Percentiles rank a stretch among this genome's conserved stretches.
Evolutionary conservation across 805 yeast genomes (phyloP).

Genomic region (Candida xyloterini): DNA sequence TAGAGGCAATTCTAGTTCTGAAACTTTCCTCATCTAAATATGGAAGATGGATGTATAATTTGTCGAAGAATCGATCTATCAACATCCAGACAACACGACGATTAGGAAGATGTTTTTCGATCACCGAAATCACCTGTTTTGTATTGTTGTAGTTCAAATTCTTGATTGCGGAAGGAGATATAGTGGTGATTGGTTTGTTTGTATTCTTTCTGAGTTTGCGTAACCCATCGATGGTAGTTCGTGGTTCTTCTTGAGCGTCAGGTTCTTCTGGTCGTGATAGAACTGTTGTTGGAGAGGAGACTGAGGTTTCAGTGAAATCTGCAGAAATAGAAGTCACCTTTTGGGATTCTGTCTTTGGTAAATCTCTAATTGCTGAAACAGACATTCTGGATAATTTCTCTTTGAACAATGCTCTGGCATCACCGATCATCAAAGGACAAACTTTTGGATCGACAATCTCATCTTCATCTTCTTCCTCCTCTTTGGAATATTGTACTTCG

Average conservation of each 20-base stretch:
- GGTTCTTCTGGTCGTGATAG: background rate
- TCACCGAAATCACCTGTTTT: slow-evolving; percentile 37
- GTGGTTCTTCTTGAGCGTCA: background rate
- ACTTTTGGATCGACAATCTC: slow-evolving; percentile 37
- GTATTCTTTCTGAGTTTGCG: slow-evolving; percentile 15
- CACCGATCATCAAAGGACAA: slow-evolving; percentile 46
- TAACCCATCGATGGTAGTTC: slow-evolving; percentile 8
- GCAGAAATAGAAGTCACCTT: slow-evolving; percentile 26
- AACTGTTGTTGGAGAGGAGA: background rate
- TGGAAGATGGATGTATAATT: slow-evolving; percentile 64
- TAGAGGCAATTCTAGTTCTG: slow-evolving; percentile 39
- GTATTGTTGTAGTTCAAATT: slow-evolving; percentile 40
- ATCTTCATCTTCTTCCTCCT: slow-evolving; percentile 25
- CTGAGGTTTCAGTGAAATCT: slow-evolving; percentile 13
- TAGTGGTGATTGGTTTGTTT: slow-evolving; percentile 25
- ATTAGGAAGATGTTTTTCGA: slow-evolving; percentile 50
- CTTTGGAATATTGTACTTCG: slow-evolving; percentile 1
- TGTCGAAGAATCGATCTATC: slow-evolving; percentile 56
- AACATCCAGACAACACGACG: slow-evolving; percentile 53
- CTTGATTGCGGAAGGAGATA: slow-evolving; percentile 34
- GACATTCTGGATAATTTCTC: slow-evolving; percentile 34
- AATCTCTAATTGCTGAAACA: slow-evolving; percentile 29
- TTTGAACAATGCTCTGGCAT: slow-evolving; percentile 37
- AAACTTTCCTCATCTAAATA: slow-evolving; percentile 58
- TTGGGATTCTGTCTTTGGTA: slow-evolving; percentile 22